Evolutionary conservation across 129 eudicot genomes (phyloP).

Genomic region (Mikania micrantha): DNA sequence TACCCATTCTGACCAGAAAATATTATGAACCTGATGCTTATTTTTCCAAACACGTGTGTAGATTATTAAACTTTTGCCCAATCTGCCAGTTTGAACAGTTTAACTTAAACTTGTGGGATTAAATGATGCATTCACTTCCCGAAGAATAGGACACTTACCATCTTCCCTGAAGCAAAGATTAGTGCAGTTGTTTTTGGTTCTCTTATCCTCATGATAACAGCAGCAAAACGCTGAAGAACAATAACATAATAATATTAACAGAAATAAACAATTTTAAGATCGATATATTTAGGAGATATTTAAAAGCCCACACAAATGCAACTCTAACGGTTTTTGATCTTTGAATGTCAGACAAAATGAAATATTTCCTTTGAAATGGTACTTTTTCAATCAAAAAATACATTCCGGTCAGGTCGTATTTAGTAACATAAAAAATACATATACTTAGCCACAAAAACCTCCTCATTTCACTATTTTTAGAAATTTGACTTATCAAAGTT

Average conservation of each 20-base stretch:
- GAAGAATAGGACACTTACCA: slow-evolving; percentile 38
- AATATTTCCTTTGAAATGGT: not conserved
- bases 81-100: not conserved
- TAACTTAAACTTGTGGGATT: not conserved
- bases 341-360: not conserved
- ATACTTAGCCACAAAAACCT: not conserved
- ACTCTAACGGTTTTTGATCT: not conserved
- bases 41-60: not conserved
- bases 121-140: not conserved
- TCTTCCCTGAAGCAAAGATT: slow-evolving; percentile 90
- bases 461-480: not conserved
- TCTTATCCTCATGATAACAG: slow-evolving; percentile 90
- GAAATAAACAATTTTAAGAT: not conserved
- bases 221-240: slow-evolving; percentile 84
- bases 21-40: not conserved
- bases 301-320: not conserved
- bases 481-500: not conserved
- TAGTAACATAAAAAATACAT: not conserved
- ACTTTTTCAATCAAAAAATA: not conserved
- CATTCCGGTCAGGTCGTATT: not conserved
- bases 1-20: not conserved
- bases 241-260: not conserved
- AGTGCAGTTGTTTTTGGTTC: slow-evolving; percentile 92
- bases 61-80: not conserved
- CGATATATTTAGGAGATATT: not conserved